A percentile compares a stretch with the other conserved stretches of the same genome.
Evolutionary conservation across 495 filamentous ascomycete species (phyloP).

Genomic region (Penicillium salamii): DNA sequence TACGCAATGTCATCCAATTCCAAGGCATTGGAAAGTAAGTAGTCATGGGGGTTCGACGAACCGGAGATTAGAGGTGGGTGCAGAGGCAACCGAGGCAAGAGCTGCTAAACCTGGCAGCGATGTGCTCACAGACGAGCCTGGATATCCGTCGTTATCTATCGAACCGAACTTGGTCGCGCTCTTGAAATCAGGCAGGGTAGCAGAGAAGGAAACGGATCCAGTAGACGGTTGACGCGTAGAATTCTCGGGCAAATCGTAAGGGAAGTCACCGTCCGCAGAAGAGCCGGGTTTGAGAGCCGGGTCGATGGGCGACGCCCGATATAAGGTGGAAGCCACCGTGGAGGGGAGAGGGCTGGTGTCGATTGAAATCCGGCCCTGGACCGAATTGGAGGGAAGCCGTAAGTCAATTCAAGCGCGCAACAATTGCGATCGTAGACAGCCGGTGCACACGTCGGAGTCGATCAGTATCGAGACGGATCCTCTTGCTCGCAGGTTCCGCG

Average conservation of each 20-base stretch:
- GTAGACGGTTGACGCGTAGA: conserved; percentile 22
- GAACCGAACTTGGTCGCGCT: conserved; percentile 21
- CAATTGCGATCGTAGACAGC: background rate
- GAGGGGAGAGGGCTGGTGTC: conserved; percentile 33
- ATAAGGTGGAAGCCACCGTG: conserved; percentile 51
- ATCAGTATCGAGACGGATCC: background rate
- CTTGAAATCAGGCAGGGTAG: conserved; percentile 20
- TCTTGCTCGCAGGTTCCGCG: background rate
- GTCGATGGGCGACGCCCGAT: conserved; percentile 58
- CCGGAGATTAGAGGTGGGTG: conserved; percentile 65
- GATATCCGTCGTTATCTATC: conserved; percentile 16
- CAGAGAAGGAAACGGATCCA: conserved; percentile 15
- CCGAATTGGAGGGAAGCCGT: conserved; percentile 27
- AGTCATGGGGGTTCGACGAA: conserved; percentile 36
- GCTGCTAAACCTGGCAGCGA: conserved; percentile 45
- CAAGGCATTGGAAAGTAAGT: no score
- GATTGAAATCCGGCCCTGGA: conserved; percentile 39
- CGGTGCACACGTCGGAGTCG: no score
- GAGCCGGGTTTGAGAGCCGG: conserved; percentile 47
- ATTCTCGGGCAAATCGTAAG: conserved; percentile 28
- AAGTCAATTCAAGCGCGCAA: background rate
- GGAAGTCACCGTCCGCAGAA: conserved; percentile 38
- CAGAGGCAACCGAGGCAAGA: conserved; percentile 60
- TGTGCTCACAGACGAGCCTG: conserved; percentile 21
- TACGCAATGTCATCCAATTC: no score